Evolutionary conservation across 805 yeast species (phyloP).

Genomic region (Nakazawaea sp.): DNA sequence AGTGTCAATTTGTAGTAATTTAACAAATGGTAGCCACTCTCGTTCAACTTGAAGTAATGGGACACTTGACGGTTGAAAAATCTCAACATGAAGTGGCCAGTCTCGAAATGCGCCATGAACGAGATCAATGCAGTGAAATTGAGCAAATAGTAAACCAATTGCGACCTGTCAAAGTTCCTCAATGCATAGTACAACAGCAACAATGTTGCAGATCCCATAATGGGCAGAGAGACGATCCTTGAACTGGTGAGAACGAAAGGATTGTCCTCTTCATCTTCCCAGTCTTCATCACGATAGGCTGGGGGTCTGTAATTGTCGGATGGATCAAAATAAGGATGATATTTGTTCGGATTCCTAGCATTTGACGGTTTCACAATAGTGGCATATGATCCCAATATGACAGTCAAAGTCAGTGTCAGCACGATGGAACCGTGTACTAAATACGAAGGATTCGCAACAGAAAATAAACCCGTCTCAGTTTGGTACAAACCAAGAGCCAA

Average conservation of each 20-base stretch:
- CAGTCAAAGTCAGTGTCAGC: not conserved
- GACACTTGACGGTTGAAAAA: slow-evolving; percentile 21
- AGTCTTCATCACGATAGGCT: slow-evolving; percentile 15
- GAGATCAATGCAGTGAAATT: slow-evolving; percentile 28
- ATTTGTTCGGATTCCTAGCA: slow-evolving; percentile 24
- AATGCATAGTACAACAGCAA: slow-evolving; percentile 30
- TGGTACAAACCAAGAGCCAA: too few relatives aligned
- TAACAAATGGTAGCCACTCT: slow-evolving; percentile 14
- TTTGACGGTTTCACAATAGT: slow-evolving; percentile 24
- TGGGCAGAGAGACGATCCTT: slow-evolving; percentile 35
- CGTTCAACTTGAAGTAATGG: slow-evolving; percentile 17
- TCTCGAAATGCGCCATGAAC: slow-evolving; percentile 24
- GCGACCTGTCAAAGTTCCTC: slow-evolving; percentile 23
- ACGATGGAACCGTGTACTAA: too few relatives aligned
- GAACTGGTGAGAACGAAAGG: slow-evolving; percentile 14
- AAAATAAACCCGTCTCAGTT: too few relatives aligned
- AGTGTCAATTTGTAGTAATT: slow-evolving; percentile 35
- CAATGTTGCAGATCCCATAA: slow-evolving; percentile 33
- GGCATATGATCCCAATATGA: slow-evolving; percentile 25
- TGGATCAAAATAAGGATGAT: slow-evolving; percentile 35
- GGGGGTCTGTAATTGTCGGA: slow-evolving; percentile 20
- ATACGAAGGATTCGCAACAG: too few relatives aligned
- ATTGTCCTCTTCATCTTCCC: slow-evolving; percentile 15
- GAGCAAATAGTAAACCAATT: slow-evolving; percentile 26
- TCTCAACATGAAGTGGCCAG: slow-evolving; percentile 22